Base-by-base conservation (phyloP, 1,284 basidiomycete species). In the Ustilago loliicola region DNA sequence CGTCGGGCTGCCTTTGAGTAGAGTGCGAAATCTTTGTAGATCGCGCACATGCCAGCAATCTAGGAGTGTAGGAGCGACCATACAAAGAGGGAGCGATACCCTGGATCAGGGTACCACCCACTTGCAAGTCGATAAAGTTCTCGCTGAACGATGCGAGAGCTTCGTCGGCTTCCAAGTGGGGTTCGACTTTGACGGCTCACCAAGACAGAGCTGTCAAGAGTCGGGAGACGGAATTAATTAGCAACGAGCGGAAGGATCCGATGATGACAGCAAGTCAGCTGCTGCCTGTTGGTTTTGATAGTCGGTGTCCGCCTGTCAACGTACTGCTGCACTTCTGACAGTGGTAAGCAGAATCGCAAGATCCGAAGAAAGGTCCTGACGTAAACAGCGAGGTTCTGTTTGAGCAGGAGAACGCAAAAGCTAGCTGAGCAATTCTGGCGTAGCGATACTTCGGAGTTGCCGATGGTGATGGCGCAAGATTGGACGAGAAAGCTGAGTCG, bases 21-120 rank as follows among this genome's bases (percentile, higher is more conserved):
- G 47, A 52, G 75, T 72, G 60, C 80, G 80, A 66, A 84, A 84
- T 68, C 81, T 80, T 57, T 80, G 70, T 40, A 80, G 63, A 65
- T 84, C 82, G 56, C 82, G 81, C 55, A 83, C 81, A 72, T 79
- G 73, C 81, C 81, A 84, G 73, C 82, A 84, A 69, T 84, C 82
- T 21, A 84, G 47, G 27, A 84, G 78, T 38, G 80, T 82, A 42
- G 81, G 81, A 71, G 76, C 76, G 52, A 78, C 72, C 76, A 78
- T 78, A 68, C 76, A 78, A 78, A 15, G 70, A 69, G 67, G 61
- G 51, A 64, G 61, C 50, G 71, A 73, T 68, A 73, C 66, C 70
- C 71, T 61, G 45, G 34, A 61, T 73, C 71, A 68, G 70, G 71
- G 66, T 73, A 73, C 61, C 71, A 68, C 71, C 61, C 65, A 62